A percentile compares a stretch with the other conserved stretches of the same genome.
Evolutionary conservation across 208 protist species (phyloP).

Genomic region (Trypanosoma boissoni): DNA sequence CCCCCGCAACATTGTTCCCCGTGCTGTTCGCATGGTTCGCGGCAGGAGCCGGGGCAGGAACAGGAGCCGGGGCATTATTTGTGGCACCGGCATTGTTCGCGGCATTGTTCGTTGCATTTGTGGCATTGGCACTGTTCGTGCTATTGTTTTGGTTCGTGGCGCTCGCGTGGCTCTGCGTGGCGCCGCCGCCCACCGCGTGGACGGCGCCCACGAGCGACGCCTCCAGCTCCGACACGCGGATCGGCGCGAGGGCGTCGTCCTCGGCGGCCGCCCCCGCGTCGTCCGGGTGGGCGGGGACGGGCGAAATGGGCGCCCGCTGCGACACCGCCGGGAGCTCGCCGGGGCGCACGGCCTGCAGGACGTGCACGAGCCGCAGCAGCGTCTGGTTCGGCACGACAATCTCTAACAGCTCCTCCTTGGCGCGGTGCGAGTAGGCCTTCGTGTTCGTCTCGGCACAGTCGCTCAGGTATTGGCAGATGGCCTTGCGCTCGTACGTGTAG

Average conservation of each 20-base stretch:
- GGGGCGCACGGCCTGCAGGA: constrained; percentile 50
- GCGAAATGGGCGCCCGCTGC: constrained; percentile 25
- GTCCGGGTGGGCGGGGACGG: background rate
- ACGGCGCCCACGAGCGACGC: constrained; percentile 21
- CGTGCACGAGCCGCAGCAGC: constrained; percentile 60
- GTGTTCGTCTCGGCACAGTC: constrained; percentile 71
- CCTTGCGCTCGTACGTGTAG: constrained; percentile 79
- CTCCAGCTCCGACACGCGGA: constrained; percentile 28
- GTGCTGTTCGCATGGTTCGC: constrained; percentile 2
- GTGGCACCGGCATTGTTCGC: constrained; percentile 14
- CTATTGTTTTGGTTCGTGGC: background rate
- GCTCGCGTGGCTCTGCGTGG: constrained; percentile 6
- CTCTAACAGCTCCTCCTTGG: constrained; percentile 83
- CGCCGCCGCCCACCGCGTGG: constrained; percentile 10
- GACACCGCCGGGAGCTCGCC: constrained; percentile 37
- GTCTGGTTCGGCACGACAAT: constrained; percentile 77
- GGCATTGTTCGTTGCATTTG: background rate
- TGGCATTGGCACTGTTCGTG: constrained; percentile 8
- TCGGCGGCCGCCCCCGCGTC: constrained; percentile 22
- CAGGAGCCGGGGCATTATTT: too few species aligned
- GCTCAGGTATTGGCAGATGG: constrained; percentile 63
- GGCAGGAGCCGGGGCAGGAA: too few species aligned
- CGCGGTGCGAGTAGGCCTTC: constrained; percentile 82
- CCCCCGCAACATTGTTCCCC: background rate
- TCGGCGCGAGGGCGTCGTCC: constrained; percentile 7